phyloP scores from a whole-genome alignment of 1,284 basidiomycete species.

The Farysia itapuensis region DNA sequence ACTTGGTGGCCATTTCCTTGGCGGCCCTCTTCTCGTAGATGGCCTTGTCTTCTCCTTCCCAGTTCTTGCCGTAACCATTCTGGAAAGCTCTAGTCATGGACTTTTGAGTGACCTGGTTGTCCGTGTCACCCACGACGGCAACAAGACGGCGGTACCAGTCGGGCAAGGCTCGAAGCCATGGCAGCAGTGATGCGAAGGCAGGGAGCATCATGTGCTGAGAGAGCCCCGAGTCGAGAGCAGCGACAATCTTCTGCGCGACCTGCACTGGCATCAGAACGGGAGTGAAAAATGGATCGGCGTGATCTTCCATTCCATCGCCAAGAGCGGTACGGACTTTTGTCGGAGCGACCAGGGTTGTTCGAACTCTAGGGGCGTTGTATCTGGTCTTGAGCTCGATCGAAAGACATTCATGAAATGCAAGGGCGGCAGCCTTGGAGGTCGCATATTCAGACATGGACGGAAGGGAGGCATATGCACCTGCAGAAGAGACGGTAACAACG shows the following conservation, averaged over 20 bases:
- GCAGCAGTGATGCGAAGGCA: slow-evolving; percentile 40
- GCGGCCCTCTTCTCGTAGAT: slow-evolving; percentile 22
- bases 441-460: slow-evolving; percentile 54
- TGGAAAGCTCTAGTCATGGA: slow-evolving; percentile 40
- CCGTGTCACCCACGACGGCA: slow-evolving; percentile 48
- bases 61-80: slow-evolving; percentile 53
- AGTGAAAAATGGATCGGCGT: slow-evolving; percentile 50
- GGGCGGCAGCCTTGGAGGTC: slow-evolving; percentile 52
- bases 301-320: slow-evolving; percentile 54
- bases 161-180: slow-evolving; percentile 43
- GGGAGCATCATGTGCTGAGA: slow-evolving; percentile 52
- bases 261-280: slow-evolving; percentile 53
- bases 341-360: slow-evolving; percentile 52
- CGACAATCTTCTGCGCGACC: slow-evolving; percentile 44
- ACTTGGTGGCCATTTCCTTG: slow-evolving; percentile 12
- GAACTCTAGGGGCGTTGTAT: slow-evolving; percentile 50
- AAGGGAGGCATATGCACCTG: slow-evolving; percentile 46
- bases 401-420: slow-evolving; percentile 56
- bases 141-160: slow-evolving; percentile 49
- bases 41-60: slow-evolving; percentile 40
- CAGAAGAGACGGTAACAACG: slow-evolving; percentile 52
- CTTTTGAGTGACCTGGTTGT: slow-evolving; percentile 46
- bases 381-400: slow-evolving; percentile 47
- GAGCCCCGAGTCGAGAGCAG: slow-evolving; percentile 49
- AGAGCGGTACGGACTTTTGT: slow-evolving; percentile 58